phyloP scores from a whole-genome alignment of 2,329 filamentous ascomycete species.

The Myotisia sp. region DNA sequence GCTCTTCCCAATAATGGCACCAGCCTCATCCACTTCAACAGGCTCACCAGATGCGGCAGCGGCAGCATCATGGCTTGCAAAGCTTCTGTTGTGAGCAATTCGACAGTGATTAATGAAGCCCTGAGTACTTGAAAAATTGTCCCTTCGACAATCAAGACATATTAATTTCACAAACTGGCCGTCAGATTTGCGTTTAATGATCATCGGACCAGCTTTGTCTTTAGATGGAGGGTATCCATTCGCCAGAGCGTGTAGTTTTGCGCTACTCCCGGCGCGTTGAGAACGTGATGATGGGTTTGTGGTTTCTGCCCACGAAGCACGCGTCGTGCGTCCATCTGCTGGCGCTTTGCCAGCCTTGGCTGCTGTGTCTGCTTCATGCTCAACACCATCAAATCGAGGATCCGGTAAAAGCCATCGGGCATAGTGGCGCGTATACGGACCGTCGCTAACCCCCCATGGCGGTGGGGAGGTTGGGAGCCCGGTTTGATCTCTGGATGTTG shows the following conservation, averaged over 20 bases:
- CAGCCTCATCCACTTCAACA: conserved; percentile 53
- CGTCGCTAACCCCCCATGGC: conserved; percentile 80
- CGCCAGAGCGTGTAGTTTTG: conserved; percentile 55
- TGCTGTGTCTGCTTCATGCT: conserved; percentile 19
- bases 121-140: conserved; percentile 90
- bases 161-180: conserved; percentile 78
- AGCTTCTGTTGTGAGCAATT: conserved; percentile 84
- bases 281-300: conserved; percentile 43
- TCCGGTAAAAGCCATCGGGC: conserved; percentile 90
- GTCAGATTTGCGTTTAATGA: conserved; percentile 69
- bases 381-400: conserved; percentile 61
- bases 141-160: conserved; percentile 73
- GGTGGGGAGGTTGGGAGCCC: conserved; percentile 62
- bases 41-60: conserved; percentile 75
- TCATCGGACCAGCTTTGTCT: conserved; percentile 67
- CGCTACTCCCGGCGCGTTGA: conserved; percentile 44
- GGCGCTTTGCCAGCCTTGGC: conserved; percentile 29
- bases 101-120: conserved; percentile 99
- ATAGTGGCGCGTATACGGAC: conserved; percentile 88
- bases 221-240: conserved; percentile 59
- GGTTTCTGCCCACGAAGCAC: conserved; percentile 54
- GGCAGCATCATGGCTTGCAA: conserved; percentile 90
- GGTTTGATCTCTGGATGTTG: conserved; percentile 46
- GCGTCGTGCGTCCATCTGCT: conserved; percentile 61
- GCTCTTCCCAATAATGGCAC: conserved; percentile 31